phyloP scores from a whole-genome alignment of 768 basidiomycete genomes.

The Pleurotus giganteus region DNA sequence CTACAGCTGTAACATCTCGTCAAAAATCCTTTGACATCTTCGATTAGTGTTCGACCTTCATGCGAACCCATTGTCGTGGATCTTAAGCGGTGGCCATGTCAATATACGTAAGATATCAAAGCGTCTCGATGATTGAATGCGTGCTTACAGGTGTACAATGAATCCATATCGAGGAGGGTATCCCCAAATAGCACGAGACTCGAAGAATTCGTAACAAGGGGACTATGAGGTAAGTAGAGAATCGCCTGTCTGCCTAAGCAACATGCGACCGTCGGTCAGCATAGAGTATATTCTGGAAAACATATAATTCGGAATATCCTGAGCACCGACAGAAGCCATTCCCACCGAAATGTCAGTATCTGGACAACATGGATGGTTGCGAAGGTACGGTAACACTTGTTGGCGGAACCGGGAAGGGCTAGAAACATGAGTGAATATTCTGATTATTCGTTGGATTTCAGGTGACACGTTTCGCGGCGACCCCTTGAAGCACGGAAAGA shows the following conservation, averaged over 20 bases:
- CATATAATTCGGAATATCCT: not conserved
- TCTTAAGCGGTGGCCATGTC: slow-evolving; percentile 7
- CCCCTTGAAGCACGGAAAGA: not conserved
- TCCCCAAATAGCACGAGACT: not conserved
- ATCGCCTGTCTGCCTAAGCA: not conserved
- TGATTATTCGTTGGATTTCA: no score
- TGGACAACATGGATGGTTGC: slow-evolving; percentile 11
- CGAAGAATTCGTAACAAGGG: slow-evolving; percentile 2
- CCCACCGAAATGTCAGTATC: slow-evolving; percentile 8
- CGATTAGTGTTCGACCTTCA: not conserved
- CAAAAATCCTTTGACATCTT: not conserved
- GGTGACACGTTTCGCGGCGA: not conserved
- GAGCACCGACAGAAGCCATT: not conserved
- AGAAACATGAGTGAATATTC: not conserved
- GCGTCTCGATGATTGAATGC: no score
- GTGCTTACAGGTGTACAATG: not conserved
- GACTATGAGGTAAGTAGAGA: not conserved
- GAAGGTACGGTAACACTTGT: not conserved
- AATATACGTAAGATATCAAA: slow-evolving; percentile 1
- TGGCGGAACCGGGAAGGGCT: not conserved
- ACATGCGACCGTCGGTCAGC: not conserved
- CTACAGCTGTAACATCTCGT: not conserved
- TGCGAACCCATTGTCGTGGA: not conserved
- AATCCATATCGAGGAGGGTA: slow-evolving; percentile 3
- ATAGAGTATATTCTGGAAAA: slow-evolving; percentile 1